phyloP scores from a whole-genome alignment of 2,329 filamentous ascomycete species.

The Venturia effusa region DNA sequence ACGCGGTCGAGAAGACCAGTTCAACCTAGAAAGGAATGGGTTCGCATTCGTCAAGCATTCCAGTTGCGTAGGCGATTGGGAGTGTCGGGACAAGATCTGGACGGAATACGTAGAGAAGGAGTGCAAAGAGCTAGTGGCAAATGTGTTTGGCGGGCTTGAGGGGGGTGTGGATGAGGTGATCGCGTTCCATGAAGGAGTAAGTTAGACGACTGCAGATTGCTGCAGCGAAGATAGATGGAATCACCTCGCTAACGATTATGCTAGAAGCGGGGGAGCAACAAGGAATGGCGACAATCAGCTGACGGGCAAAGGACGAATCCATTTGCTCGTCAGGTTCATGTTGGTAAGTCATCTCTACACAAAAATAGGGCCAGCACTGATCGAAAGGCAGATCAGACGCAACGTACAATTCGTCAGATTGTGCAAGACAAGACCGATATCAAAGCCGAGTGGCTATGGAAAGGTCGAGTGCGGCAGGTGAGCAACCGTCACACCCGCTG shows the following conservation, averaged over 20 bases:
- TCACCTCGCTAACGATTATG: constrained; percentile 14
- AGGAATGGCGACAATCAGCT: constrained; percentile 16
- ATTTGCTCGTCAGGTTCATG: constrained; percentile 20
- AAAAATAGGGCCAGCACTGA: background rate
- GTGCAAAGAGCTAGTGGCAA: constrained; percentile 3
- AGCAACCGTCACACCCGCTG: background rate
- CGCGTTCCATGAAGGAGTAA: constrained; percentile 9
- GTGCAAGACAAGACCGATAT: constrained; percentile 18
- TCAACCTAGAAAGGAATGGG: constrained; percentile 12
- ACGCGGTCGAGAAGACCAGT: constrained; percentile 10
- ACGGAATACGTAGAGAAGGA: constrained; percentile 9
- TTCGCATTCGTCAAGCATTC: constrained; percentile 10
- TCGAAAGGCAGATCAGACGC: constrained; percentile 17
- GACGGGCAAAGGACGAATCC: constrained; percentile 19
- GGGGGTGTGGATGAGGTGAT: constrained; percentile 10
- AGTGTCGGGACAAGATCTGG: constrained; percentile 10
- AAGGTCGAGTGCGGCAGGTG: constrained; percentile 15
- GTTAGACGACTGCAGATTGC: background rate
- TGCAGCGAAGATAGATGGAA: background rate
- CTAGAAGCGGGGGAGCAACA: constrained; percentile 15
- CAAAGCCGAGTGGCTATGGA: constrained; percentile 17
- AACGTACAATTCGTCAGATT: constrained; percentile 18
- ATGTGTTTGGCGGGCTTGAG: constrained; percentile 1
- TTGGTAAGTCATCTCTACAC: background rate
- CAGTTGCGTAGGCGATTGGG: constrained; percentile 4